phyloP scores from a whole-genome alignment of 352 stramenopile species.

The Blastocystis sp. region DNA sequence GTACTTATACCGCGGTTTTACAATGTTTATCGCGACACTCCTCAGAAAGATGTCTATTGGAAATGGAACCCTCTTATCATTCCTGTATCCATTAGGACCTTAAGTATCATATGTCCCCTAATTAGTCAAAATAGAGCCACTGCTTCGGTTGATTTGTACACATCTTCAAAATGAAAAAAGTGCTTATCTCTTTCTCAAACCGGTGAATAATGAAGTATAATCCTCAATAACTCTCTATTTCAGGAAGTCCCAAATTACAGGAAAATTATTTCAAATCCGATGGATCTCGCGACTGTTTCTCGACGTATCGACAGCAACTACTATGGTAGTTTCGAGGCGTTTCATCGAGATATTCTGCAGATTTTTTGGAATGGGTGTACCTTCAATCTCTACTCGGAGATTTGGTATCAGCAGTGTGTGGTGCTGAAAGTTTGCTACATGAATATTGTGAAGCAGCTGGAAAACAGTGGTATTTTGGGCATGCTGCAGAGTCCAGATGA shows the following conservation, averaged over 20 bases:
- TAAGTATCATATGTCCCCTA: background rate
- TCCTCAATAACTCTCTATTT: background rate
- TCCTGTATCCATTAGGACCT: background rate
- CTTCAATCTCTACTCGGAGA: slow-evolving; percentile 36
- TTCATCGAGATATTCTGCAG: slow-evolving; percentile 1
- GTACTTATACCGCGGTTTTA: slow-evolving; percentile 47
- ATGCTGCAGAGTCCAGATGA: background rate
- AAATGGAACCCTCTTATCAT: slow-evolving; percentile 3
- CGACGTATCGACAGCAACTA: background rate
- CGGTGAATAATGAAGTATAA: background rate
- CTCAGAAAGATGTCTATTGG: slow-evolving; percentile 36
- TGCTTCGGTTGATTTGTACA: background rate
- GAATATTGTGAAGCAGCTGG: background rate
- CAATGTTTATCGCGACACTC: slow-evolving; percentile 12
- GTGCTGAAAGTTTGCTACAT: slow-evolving; percentile 57
- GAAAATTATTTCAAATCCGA: background rate
- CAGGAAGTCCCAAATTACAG: slow-evolving; percentile 16
- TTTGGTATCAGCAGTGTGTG: slow-evolving; percentile 56
- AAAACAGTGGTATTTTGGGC: background rate
- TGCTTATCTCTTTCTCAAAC: slow-evolving; percentile 28
- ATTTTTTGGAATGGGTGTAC: slow-evolving; percentile 47
- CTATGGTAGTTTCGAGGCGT: background rate
- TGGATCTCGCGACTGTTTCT: slow-evolving; percentile 27
- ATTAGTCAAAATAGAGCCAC: background rate
- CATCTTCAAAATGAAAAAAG: slow-evolving; percentile 34